Percentiles rank a stretch among this genome's conserved stretches.
These are phyloP conservation scores for Tillandsia fasciculata DNA, from an alignment of 176 grass and related monocot species.

Conservation along the genomic window DNA sequence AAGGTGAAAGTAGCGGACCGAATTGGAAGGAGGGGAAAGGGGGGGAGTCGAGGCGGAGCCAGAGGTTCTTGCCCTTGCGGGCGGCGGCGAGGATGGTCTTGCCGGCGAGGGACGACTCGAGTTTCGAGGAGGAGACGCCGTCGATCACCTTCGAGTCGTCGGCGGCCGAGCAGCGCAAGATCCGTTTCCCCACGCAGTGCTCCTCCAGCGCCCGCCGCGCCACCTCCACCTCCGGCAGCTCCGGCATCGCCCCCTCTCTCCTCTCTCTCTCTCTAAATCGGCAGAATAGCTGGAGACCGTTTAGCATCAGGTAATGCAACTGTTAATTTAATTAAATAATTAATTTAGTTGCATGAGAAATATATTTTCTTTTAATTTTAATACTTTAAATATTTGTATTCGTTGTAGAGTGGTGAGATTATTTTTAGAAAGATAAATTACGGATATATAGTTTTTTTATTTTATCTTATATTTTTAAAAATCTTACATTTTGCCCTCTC, in stretches of 20 bases:
- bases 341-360: too few relatives aligned
- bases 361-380: too few relatives aligned
- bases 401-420: too few relatives aligned
- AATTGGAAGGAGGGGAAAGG: slow-evolving; percentile 52
- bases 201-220: slow-evolving; percentile 41
- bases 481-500: too few relatives aligned
- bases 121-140: slow-evolving; percentile 28
- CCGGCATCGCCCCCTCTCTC: slow-evolving; percentile 30
- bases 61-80: slow-evolving; percentile 50
- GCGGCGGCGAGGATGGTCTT: slow-evolving; percentile 26
- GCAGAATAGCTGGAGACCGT: too few relatives aligned
- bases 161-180: slow-evolving; percentile 20
- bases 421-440: too few relatives aligned
- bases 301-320: too few relatives aligned
- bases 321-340: too few relatives aligned
- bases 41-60: slow-evolving; percentile 37
- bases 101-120: slow-evolving; percentile 35
- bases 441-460: too few relatives aligned
- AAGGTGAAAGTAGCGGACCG: slow-evolving; percentile 14
- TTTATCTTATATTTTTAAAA: too few relatives aligned
- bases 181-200: slow-evolving; percentile 37
- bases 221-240: slow-evolving; percentile 56
- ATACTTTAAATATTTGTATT: too few relatives aligned
- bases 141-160: slow-evolving; percentile 58
- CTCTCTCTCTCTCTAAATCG: not conserved